Evolutionary conservation across 202 grass and related monocot genomes (phyloP).

Genomic region (Schoenoplectus triqueter): DNA sequence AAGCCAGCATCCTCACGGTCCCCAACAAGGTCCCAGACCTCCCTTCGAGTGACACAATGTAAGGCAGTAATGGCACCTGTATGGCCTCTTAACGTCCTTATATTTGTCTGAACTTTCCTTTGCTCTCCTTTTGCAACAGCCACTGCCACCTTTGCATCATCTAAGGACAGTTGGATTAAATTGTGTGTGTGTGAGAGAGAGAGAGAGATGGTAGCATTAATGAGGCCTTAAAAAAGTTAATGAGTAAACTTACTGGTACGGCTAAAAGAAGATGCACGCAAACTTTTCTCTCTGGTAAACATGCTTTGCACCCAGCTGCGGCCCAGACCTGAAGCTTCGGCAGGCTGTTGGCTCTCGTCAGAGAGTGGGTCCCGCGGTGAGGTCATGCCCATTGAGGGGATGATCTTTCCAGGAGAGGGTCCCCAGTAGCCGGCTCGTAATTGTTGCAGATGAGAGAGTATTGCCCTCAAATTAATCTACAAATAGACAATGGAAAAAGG

Average conservation of each 20-base stretch:
- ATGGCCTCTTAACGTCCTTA: conserved; percentile 96
- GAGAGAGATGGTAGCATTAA: neutral
- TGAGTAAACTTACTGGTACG: conserved; percentile 64
- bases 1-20: conserved; percentile 99
- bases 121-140: conserved; percentile 62
- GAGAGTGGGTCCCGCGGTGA: conserved; percentile 81
- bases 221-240: neutral
- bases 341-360: conserved; percentile 87
- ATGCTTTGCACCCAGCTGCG: conserved; percentile 98
- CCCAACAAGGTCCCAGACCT: conserved; percentile 99
- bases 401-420: conserved; percentile 62
- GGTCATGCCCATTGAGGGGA: conserved; percentile 63
- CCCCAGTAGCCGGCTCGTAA: conserved; percentile 95
- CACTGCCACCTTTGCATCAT: conserved; percentile 63
- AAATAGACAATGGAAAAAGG: conserved; percentile 21
- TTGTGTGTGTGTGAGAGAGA: conserved; percentile 39
- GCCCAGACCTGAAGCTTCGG: conserved; percentile 89
- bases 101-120: conserved; percentile 94
- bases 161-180: conserved; percentile 47
- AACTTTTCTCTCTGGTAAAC: conserved; percentile 97
- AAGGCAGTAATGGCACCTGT: conserved; percentile 89
- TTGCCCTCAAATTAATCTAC: conserved; percentile 94
- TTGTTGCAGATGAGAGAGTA: conserved; percentile 96
- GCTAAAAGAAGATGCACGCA: conserved; percentile 82
- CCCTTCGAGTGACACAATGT: conserved; percentile 91